These are phyloP conservation scores for Panellus pusillus DNA, from an alignment of 768 basidiomycete genomes.

Conservation along the genomic window DNA sequence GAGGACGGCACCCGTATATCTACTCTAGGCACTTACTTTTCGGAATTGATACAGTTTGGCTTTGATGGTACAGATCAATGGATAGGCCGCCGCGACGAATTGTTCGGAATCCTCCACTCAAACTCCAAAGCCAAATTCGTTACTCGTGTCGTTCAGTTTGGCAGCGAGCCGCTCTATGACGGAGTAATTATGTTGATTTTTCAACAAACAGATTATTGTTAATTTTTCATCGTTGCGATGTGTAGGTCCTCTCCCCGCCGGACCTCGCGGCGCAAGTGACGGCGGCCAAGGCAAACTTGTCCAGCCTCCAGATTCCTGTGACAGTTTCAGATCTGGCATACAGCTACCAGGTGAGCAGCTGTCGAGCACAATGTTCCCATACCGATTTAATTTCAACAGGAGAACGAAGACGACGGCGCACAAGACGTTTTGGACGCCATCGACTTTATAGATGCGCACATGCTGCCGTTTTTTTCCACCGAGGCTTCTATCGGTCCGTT, in stretches of 20 bases:
- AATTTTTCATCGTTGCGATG: background rate
- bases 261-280: slow-evolving; percentile 53
- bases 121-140: slow-evolving; percentile 66
- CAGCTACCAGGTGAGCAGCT: slow-evolving; percentile 43
- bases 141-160: slow-evolving; percentile 67
- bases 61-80: slow-evolving; percentile 50
- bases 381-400: background rate
- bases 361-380: no score
- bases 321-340: slow-evolving; percentile 70
- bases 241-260: slow-evolving; percentile 43
- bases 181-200: slow-evolving; percentile 14
- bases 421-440: slow-evolving; percentile 56
- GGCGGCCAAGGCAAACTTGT: slow-evolving; percentile 48
- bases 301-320: slow-evolving; percentile 59
- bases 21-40: background rate
- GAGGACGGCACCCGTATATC: slow-evolving; percentile 18
- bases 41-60: slow-evolving; percentile 40
- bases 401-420: slow-evolving; percentile 50
- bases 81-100: slow-evolving; percentile 51
- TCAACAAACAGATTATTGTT: background rate
- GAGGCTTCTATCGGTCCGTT: slow-evolving; percentile 54
- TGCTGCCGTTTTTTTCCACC: slow-evolving; percentile 67
- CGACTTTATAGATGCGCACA: slow-evolving; percentile 67
- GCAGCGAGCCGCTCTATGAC: slow-evolving; percentile 70
- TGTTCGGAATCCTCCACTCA: slow-evolving; percentile 52